phyloP scores from a whole-genome alignment of 495 filamentous ascomycete genomes.

The Talaromyces trachyspermus region DNA sequence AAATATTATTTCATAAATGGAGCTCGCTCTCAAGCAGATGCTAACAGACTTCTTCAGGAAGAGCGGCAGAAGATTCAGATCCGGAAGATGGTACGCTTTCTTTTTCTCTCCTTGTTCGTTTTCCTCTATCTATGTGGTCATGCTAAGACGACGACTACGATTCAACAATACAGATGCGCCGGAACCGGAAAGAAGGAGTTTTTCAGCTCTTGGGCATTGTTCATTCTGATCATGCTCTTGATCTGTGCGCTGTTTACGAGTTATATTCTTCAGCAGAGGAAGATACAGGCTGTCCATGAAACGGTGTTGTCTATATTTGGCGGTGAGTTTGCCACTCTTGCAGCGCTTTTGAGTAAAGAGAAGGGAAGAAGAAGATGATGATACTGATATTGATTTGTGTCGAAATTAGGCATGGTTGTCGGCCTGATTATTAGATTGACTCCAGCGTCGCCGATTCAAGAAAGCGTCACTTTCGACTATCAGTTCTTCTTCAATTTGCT shows the following conservation, averaged over 20 bases:
- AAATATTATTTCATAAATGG: no score
- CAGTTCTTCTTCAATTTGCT: constrained; percentile 99
- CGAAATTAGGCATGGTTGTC: constrained; percentile 76
- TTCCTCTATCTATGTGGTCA: no score
- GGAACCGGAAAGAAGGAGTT: constrained; percentile 79
- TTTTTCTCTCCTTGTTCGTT: background rate
- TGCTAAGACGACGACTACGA: background rate
- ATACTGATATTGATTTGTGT: constrained; percentile 7
- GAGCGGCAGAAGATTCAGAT: constrained; percentile 32
- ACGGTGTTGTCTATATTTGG: constrained; percentile 98
- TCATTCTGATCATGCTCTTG: constrained; percentile 88
- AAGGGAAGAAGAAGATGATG: background rate
- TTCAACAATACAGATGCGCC: constrained; percentile 35
- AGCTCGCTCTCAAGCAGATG: no score
- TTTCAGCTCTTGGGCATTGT: constrained; percentile 90
- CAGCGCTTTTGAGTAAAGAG: background rate
- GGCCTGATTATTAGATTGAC: constrained; percentile 81
- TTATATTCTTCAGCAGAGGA: constrained; percentile 90
- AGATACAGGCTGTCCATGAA: constrained; percentile 95
- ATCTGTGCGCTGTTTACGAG: constrained; percentile 93
- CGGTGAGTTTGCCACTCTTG: constrained; percentile 46
- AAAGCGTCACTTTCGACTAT: constrained; percentile 90
- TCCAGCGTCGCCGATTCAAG: constrained; percentile 71
- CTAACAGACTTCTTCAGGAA: constrained; percentile 20
- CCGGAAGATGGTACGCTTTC: constrained; percentile 44